phyloP scores from a whole-genome alignment of 352 stramenopile genomes.

The Paralagenidium karlingii region DNA sequence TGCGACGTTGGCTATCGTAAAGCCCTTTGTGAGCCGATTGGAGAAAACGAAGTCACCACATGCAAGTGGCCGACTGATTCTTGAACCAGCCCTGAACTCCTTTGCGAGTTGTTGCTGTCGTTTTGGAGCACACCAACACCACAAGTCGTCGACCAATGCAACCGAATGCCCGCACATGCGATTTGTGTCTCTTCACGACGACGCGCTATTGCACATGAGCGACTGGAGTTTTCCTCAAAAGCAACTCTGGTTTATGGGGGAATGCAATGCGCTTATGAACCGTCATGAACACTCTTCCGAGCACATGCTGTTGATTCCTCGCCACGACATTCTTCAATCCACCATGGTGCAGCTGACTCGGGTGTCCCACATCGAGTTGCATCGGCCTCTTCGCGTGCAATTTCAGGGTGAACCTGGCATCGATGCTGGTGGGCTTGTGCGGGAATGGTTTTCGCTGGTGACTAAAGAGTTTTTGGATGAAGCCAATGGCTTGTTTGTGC shows the following conservation, averaged over 20 bases:
- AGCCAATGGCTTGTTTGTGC: slow-evolving; percentile 29
- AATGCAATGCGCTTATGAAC: slow-evolving; percentile 22
- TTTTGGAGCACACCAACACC: too few species aligned
- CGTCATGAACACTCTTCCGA: too few species aligned
- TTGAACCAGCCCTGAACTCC: too few species aligned
- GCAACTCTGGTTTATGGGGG: slow-evolving; percentile 42
- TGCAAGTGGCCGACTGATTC: too few species aligned
- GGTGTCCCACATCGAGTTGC: slow-evolving; percentile 18
- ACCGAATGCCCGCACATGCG: too few species aligned
- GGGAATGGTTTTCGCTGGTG: slow-evolving; percentile 69
- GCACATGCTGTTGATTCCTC: slow-evolving; percentile 15
- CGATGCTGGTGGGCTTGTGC: slow-evolving; percentile 64
- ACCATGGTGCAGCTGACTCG: slow-evolving; percentile 17
- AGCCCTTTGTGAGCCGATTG: too few species aligned
- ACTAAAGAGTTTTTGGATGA: slow-evolving; percentile 27
- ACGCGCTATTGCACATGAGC: too few species aligned
- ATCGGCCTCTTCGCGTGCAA: slow-evolving; percentile 30
- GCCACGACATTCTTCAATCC: slow-evolving; percentile 20
- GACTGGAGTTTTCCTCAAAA: slow-evolving; percentile 49
- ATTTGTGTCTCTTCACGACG: too few species aligned
- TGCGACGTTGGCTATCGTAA: too few species aligned
- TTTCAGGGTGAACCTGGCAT: slow-evolving; percentile 64
- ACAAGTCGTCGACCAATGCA: too few species aligned
- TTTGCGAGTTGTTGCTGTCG: too few species aligned
- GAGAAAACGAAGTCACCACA: too few species aligned